Evolutionary conservation across 495 filamentous ascomycete species (phyloP), one percentile per base, ranked within the genome.

Genomic region (Podospora tetraspora): DNA sequence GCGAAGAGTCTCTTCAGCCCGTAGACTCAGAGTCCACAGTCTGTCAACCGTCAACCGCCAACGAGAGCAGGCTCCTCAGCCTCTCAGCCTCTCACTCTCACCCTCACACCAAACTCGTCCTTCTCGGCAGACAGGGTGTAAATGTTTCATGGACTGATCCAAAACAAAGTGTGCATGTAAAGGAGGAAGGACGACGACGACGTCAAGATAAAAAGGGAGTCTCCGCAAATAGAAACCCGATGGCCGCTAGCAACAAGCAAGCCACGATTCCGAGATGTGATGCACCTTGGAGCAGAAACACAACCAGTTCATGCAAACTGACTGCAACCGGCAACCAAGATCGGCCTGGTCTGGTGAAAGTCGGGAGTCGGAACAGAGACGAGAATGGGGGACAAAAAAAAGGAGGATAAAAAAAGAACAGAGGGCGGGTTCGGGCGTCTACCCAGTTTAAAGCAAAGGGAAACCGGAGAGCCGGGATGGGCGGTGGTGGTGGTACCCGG

Each of bases 351-450:
- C n/a, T 2, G 25, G 37, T 52, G 37, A 7, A n/a, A 52, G 43
- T 52, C 43, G 43, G 19, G 2, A n/a, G 16, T 8, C 19, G 11
- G 16, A 19, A 64, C 16, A 10, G 29, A 29, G 59, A 27, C 21
- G 59, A 61, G 59, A 61, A 29, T 29, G 25, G 24, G 59, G 59
- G 21, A 62, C 19, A 32, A 62, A 62, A 29, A 62, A 29, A 32
- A 16, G 22, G 13, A 62, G 13, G 13, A 32, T 29, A 30, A 32
- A 32, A 62, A 62, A 32, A 22, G 25, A 29, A 12, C 61, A 32
- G 10, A 30, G 22, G 21, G n/a, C 19, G 3, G 19, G 27, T 25
- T 62, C 23, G 10, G 27, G 13, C 27, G 29, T 16, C 61, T 62
- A 52, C 43, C 27, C 43, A 52, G 43, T 52, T 52, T 52, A 52